A percentile compares a stretch with the other conserved stretches of the same genome.
Evolutionary conservation across 768 basidiomycete species (phyloP).

Genomic region (Boletus tomentosulus): DNA sequence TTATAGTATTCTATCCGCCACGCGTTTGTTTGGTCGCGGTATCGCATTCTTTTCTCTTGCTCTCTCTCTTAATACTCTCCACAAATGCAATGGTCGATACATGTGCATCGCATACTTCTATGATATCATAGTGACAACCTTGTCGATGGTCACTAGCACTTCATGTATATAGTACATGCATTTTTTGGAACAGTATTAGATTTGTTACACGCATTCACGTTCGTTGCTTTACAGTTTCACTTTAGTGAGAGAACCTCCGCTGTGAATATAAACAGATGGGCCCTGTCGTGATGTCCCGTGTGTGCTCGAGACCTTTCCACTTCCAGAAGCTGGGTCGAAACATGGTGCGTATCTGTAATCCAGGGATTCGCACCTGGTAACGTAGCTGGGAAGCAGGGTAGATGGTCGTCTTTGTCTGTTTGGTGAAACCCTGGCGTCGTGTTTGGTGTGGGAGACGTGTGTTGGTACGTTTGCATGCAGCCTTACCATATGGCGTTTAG

Average conservation of each 20-base stretch:
- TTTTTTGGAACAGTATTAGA: neutral
- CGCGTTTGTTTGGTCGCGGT: constrained; percentile 13
- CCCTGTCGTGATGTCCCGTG: too few relatives aligned
- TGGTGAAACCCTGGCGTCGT: neutral
- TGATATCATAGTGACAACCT: constrained; percentile 1
- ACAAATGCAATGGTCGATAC: constrained; percentile 14
- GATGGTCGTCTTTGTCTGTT: too few relatives aligned
- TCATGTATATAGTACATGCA: neutral
- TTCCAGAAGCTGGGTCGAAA: too few relatives aligned
- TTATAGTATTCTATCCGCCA: constrained; percentile 19
- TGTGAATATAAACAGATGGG: too few relatives aligned
- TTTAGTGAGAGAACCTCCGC: too few relatives aligned
- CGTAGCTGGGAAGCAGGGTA: too few relatives aligned
- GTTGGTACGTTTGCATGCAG: constrained; percentile 2
- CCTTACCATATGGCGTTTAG: neutral
- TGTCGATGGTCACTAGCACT: too few relatives aligned
- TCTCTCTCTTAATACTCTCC: constrained; percentile 9
- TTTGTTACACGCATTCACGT: neutral
- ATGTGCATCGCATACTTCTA: constrained; percentile 16
- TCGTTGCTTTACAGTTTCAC: neutral
- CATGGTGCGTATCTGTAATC: too few relatives aligned
- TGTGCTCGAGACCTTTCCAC: too few relatives aligned
- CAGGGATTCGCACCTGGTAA: too few relatives aligned
- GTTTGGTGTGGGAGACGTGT: neutral
- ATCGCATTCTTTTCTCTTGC: constrained; percentile 15